phyloP scores from a whole-genome alignment of 352 stramenopile genomes.

The Plasmopara muralis region DNA sequence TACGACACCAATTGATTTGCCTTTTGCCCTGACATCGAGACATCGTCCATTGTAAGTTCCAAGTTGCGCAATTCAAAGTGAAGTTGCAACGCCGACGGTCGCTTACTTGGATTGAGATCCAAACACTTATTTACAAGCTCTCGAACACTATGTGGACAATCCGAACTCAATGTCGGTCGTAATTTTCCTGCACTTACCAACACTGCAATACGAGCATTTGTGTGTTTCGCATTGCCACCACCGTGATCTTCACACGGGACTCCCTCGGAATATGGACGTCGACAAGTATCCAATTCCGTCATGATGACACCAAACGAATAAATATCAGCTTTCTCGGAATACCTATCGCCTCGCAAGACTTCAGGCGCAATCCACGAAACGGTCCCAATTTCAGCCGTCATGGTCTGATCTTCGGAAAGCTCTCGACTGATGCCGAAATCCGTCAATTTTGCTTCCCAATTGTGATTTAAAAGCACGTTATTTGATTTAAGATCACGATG shows the following conservation, averaged over 20 bases:
- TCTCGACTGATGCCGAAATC: conserved; percentile 52
- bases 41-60: conserved; percentile 18
- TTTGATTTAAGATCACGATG: conserved; percentile 50
- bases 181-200: conserved; percentile 45
- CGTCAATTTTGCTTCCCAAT: conserved; percentile 42
- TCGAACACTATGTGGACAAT: conserved; percentile 43
- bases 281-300: conserved; percentile 44
- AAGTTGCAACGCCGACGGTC: conserved; percentile 55
- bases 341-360: conserved; percentile 50
- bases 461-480: conserved; percentile 44
- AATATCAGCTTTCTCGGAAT: conserved; percentile 64
- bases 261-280: conserved; percentile 28
- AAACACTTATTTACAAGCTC: conserved; percentile 45
- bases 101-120: conserved; percentile 32
- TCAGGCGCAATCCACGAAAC: conserved; percentile 65
- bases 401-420: conserved; percentile 26
- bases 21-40: conserved; percentile 10
- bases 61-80: conserved; percentile 57
- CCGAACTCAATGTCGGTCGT: conserved; percentile 29
- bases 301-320: conserved; percentile 70
- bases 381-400: conserved; percentile 52
- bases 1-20: conserved; percentile 6
- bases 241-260: conserved; percentile 21
- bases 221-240: conserved; percentile 22
- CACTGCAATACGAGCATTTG: conserved; percentile 46